Percentiles rank a stretch among this genome's conserved stretches.
phyloP scores from a whole-genome alignment of 2,329 filamentous ascomycete species.

The Neocatenulostroma microsporum region DNA sequence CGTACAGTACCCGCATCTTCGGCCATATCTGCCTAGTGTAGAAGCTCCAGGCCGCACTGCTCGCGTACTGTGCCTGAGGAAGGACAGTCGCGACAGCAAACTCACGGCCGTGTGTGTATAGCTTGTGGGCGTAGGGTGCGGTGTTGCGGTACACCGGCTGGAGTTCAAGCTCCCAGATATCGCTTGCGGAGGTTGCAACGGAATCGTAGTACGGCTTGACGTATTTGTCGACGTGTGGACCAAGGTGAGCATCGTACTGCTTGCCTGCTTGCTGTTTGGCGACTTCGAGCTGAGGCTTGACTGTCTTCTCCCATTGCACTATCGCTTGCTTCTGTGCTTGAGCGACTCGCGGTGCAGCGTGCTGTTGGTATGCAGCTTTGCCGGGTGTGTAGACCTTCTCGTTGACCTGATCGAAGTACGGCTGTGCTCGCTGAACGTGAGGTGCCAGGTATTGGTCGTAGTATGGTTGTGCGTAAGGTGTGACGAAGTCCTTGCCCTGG shows the following conservation, averaged over 20 bases:
- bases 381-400: constrained; percentile 60
- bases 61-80: constrained; percentile 63
- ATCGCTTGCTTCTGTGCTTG: constrained; percentile 59
- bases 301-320: constrained; percentile 68
- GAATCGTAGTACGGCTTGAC: constrained; percentile 66
- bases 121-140: constrained; percentile 63
- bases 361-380: constrained; percentile 54
- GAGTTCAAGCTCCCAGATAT: constrained; percentile 64
- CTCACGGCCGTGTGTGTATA: constrained; percentile 58
- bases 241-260: constrained; percentile 63
- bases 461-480: constrained; percentile 74
- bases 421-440: constrained; percentile 67
- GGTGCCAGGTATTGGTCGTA: constrained; percentile 77
- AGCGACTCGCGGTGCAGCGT: constrained; percentile 65
- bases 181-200: constrained; percentile 53
- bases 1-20: constrained; percentile 68
- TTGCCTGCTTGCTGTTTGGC: constrained; percentile 54
- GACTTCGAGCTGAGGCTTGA: constrained; percentile 65
- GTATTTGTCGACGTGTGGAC: constrained; percentile 62
- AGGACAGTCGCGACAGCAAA: constrained; percentile 63
- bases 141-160: constrained; percentile 68
- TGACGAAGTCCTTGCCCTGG: constrained; percentile 55
- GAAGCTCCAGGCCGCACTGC: constrained; percentile 62
- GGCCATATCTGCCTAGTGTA: constrained; percentile 74
- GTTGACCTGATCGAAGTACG: constrained; percentile 58